Evolutionary conservation across 768 basidiomycete species (phyloP).

Genomic region (Neoboletus subvelutipes): DNA sequence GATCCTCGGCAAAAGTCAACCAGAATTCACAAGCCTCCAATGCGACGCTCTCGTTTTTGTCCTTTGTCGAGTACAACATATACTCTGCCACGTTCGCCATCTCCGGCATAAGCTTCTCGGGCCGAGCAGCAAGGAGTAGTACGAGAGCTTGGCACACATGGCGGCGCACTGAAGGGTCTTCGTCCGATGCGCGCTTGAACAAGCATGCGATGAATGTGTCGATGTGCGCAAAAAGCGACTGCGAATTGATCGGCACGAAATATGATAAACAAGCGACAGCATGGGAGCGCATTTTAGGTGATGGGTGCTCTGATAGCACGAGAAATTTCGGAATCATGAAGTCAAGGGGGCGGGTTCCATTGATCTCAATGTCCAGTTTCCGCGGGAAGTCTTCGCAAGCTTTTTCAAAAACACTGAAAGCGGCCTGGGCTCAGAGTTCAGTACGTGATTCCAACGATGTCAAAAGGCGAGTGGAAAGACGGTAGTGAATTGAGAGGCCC

Average conservation of each 20-base stretch:
- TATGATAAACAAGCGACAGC: conserved; percentile 94
- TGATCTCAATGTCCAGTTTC: conserved; percentile 92
- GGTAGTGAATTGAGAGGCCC: background rate
- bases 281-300: conserved; percentile 88
- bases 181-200: conserved; percentile 94
- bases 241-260: conserved; percentile 84
- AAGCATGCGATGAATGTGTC: conserved; percentile 91
- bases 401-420: conserved; percentile 92
- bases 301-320: conserved; percentile 78
- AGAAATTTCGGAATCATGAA: conserved; percentile 97
- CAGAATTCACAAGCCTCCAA: conserved; percentile 99
- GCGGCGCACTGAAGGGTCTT: conserved; percentile 89
- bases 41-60: conserved; percentile 94
- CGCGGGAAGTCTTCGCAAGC: conserved; percentile 96
- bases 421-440: conserved; percentile 53
- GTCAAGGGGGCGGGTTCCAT: conserved; percentile 90
- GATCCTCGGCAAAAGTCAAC: conserved; percentile 97
- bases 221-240: conserved; percentile 87
- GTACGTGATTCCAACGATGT: conserved; percentile 7
- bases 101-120: conserved; percentile 96
- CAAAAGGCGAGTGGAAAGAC: background rate
- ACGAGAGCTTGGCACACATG: conserved; percentile 96
- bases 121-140: conserved; percentile 85
- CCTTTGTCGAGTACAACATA: conserved; percentile 98
- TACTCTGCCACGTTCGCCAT: conserved; percentile 95